These are phyloP conservation scores for Alternaria novae-zelandiae DNA, from an alignment of 2,329 filamentous ascomycete species.

Conservation along the genomic window DNA sequence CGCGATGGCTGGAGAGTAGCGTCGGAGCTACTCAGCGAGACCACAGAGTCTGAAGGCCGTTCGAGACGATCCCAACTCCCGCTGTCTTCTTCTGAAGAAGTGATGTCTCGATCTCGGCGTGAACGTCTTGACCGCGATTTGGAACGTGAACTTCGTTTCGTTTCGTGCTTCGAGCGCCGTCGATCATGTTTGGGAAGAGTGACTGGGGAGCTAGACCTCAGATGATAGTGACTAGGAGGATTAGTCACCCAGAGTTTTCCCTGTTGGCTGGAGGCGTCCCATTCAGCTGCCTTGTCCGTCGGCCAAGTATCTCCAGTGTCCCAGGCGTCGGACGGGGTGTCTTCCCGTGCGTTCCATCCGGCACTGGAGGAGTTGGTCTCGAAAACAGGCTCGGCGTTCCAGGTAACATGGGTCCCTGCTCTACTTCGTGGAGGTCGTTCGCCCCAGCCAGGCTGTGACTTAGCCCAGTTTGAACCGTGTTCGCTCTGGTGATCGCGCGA, in stretches of 20 bases:
- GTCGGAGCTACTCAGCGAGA: slow-evolving; percentile 16
- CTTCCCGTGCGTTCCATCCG: slow-evolving; percentile 19
- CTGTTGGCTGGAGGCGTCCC: slow-evolving; percentile 1
- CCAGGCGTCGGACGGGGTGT: slow-evolving; percentile 25
- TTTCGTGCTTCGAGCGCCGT: neutral
- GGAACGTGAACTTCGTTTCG: neutral
- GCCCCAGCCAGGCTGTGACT: slow-evolving; percentile 6
- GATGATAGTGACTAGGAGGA: neutral
- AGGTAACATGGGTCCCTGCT: slow-evolving; percentile 14
- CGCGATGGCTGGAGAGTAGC: slow-evolving; percentile 16
- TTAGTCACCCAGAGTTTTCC: neutral
- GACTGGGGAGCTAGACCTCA: neutral
- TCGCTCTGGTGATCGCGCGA: neutral
- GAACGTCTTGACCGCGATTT: slow-evolving; percentile 3
- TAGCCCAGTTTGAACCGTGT: slow-evolving; percentile 2
- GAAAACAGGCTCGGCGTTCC: slow-evolving; percentile 13
- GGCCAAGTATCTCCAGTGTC: slow-evolving; percentile 25
- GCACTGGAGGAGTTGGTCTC: slow-evolving; percentile 12
- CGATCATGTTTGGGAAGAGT: neutral
- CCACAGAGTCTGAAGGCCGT: slow-evolving; percentile 6
- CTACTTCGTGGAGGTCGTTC: slow-evolving; percentile 3
- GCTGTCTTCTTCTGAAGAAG: slow-evolving; percentile 14
- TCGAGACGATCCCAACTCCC: slow-evolving; percentile 9
- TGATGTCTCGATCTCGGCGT: neutral
- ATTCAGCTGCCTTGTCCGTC: neutral